Base-by-base conservation (phyloP, 129 eudicot genomes). In the Smallanthus sonchifolius region DNA sequence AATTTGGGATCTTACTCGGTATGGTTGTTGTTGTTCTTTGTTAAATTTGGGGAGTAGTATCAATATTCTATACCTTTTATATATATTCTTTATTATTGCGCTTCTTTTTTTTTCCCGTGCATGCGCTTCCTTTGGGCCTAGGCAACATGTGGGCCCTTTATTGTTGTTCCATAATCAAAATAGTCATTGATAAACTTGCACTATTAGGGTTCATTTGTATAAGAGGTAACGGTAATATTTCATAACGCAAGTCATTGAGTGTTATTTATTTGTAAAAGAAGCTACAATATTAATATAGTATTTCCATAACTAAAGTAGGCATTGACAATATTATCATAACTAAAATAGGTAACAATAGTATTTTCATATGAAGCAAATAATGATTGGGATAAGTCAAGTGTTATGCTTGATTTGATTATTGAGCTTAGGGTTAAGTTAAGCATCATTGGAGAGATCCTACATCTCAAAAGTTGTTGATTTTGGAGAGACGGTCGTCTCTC, bases 401-500 rank as follows among this genome's bases (percentile, higher is more conserved):
- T 6, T 13, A 32, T 60, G 17, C 40, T 32, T 60, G 42, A 60
- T 51, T 52, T 70, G 61, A 37, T 70, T 70, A 17, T 70, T 9
- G 34, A 36, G 15, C 20, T 35, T 62, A 52, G 52, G 28, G n/a
- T 72, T 42, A 19, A 28, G 67, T 55, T 71, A 71, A 55, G 49
- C 76, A 55, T 38, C 54, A 38, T 55, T 72, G 39, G 35, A 72
- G 54, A 55, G 52, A 52, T 36, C 20, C 36, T 55, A 28, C 37
- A 39, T 37, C 28, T 71, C 19, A 45, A 52, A 39, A 52, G 34
- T 37, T 15, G 48, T 51, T 52, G 36, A 35, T 34, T 45, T 52
- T 48, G 74, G 30, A 34, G 40, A 60, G 67, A 34, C 42, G 6
- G 40, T 2, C 0, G 9, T 42, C 43, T 61, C 40, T 61, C 20